Conservation (phyloP, 177 flowering plant genomes). For the Tripterygium wilfordii region DNA sequence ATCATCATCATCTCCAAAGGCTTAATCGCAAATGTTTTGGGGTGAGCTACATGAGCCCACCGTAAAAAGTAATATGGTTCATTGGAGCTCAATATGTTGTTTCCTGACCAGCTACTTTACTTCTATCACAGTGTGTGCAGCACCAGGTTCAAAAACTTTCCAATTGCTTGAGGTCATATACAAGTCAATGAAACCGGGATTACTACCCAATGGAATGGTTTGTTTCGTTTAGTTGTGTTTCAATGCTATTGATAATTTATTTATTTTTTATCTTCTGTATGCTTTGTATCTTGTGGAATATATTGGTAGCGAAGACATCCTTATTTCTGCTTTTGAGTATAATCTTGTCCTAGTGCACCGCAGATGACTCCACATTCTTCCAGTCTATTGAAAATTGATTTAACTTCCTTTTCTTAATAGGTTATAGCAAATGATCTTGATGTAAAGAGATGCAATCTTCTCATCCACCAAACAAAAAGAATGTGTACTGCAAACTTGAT, state of each 20-base stretch:
- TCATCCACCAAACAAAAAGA: constrained; percentile 95
- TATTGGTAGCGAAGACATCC: no score
- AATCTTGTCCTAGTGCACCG: no score
- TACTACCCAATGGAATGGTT: constrained; percentile 89
- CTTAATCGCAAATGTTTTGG: no score
- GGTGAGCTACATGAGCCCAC: no score
- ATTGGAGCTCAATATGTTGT: not conserved
- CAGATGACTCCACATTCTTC: no score
- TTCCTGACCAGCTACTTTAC: constrained; percentile 8
- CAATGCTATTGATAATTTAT: no score
- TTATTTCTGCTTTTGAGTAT: no score
- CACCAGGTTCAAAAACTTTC: constrained; percentile 99
- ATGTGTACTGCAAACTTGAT: constrained; percentile 95
- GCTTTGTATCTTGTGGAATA: no score
- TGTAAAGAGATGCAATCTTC: constrained; percentile 93
- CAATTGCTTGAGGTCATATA: constrained; percentile 94
- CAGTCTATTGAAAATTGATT: no score
- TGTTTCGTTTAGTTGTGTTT: constrained; percentile 2
- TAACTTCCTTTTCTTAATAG: constrained; percentile 32
- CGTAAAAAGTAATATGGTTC: not conserved
- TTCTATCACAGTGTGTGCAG: constrained; percentile 92
- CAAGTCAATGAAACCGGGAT: constrained; percentile 53
- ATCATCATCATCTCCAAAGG: no score
- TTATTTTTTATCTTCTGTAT: no score
- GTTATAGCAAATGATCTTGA: constrained; percentile 96